Evolutionary conservation across 1,284 basidiomycete species (phyloP), one percentile per base, ranked within the genome.

Genomic region (Pisolithus thermaeus): DNA sequence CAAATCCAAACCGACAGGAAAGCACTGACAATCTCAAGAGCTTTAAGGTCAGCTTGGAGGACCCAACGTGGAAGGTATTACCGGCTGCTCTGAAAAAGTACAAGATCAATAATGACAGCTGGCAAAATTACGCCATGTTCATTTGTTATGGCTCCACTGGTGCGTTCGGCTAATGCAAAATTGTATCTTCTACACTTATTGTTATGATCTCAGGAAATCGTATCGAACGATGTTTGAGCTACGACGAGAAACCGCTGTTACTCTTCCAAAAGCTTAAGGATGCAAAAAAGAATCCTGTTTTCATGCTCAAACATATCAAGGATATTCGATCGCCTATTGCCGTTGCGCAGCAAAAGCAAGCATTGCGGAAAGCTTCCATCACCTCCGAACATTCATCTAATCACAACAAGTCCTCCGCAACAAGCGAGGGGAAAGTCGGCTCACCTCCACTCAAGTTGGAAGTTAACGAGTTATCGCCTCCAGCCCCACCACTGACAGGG

Each of bases 41-140:
- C 64, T 91, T 91, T 77, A 91, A 91, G 70, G 88, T 91, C 58
- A 89, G 91, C 56, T 70, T 99, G 55, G 96, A 99, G 55, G 97
- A 99, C 69, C 96, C 97, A 0, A 97, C 95, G 51, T 96, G 91
- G 87, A 97, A 97, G 65, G 96, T 99, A 16, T 74, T 99, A 16
- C 96, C 97, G 0, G 95, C 96, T 0, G 97, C 97, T 16, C 75
- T 99, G 58, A 97, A 97, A 73, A 98, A 98, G 71, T 99, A 99
- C 72, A 93, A 93, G 67, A 98, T 99, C 71, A 88, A 95, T 65
- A 95, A 95, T 65, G 97, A 99, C 61, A 95, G 94, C 68, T 99
- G 96, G 95, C 88, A 92, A 74, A 89, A 92, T 63, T 99, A 99
- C 73, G 97, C 96, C 23, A 88, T 99, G 81, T 99, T 99, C 71